A percentile compares a stretch with the other conserved stretches of the same genome.
These are phyloP conservation scores for Boletus tomentosulus DNA, from an alignment of 768 basidiomycete genomes.

Conservation along the genomic window DNA sequence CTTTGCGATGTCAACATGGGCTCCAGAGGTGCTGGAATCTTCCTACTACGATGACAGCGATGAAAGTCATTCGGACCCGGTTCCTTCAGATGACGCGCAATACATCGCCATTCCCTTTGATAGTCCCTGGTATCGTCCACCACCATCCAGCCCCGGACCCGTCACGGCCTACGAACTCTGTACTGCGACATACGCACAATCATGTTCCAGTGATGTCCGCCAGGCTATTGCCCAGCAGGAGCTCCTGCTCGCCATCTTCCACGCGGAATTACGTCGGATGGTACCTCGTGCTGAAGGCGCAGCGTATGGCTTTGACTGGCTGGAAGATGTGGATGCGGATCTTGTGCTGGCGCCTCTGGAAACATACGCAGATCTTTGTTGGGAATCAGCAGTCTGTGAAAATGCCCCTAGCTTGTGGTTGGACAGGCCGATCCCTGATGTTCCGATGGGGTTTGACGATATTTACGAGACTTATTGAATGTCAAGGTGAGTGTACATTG, in stretches of 20 bases:
- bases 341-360: slow-evolving; percentile 26
- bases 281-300: slow-evolving; percentile 11
- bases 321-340: slow-evolving; percentile 27
- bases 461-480: slow-evolving; percentile 12
- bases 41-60: slow-evolving; percentile 20
- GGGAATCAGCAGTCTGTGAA: slow-evolving; percentile 26
- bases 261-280: slow-evolving; percentile 26
- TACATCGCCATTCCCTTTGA: slow-evolving; percentile 37
- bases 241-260: slow-evolving; percentile 30
- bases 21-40: slow-evolving; percentile 11
- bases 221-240: slow-evolving; percentile 32
- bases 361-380: slow-evolving; percentile 28
- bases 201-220: slow-evolving; percentile 32
- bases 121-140: slow-evolving; percentile 37
- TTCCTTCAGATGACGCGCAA: slow-evolving; percentile 31
- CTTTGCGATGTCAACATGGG: slow-evolving; percentile 18
- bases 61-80: slow-evolving; percentile 16
- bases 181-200: slow-evolving; percentile 17
- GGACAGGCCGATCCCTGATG: slow-evolving; percentile 22
- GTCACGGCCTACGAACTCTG: slow-evolving; percentile 17
- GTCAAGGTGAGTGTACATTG: slow-evolving; percentile 3
- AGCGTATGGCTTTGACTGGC: slow-evolving; percentile 24
- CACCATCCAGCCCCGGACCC: slow-evolving; percentile 26
- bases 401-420: neutral
- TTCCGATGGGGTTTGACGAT: slow-evolving; percentile 29